Evolutionary conservation across 73 alveolate genomes (phyloP).

Genomic region (Tetrahymena borealis): DNA sequence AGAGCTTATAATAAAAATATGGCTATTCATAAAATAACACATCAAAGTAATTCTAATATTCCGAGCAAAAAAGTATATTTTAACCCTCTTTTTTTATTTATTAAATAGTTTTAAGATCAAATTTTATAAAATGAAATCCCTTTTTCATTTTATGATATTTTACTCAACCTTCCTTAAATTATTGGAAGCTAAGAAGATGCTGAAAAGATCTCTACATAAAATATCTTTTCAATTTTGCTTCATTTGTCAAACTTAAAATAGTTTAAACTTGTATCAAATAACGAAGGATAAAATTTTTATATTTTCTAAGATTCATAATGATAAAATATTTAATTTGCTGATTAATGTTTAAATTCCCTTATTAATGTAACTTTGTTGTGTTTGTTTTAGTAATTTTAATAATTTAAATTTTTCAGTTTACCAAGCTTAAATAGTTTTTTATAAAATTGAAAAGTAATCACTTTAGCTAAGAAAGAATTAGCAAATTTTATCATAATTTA

Average conservation of each 20-base stretch:
- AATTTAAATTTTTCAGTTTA: too few species aligned
- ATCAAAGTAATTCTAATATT: not conserved
- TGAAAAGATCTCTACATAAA: not conserved
- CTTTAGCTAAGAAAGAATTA: too few species aligned
- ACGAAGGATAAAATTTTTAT: not conserved
- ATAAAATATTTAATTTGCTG: not conserved
- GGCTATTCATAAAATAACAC: not conserved
- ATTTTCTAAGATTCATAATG: not conserved
- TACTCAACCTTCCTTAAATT: not conserved
- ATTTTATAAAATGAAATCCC: not conserved
- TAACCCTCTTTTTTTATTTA: not conserved
- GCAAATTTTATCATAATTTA: too few species aligned
- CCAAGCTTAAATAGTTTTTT: too few species aligned
- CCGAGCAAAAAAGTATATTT: not conserved
- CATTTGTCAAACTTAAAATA: not conserved
- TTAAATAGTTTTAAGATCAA: not conserved
- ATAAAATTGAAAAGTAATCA: too few species aligned
- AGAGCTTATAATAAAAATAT: not conserved
- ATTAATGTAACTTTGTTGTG: too few species aligned
- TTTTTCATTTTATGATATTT: not conserved
- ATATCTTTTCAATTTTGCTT: not conserved
- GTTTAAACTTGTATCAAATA: not conserved
- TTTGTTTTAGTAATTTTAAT: too few species aligned
- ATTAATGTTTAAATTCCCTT: not conserved
- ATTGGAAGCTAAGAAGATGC: not conserved